Percentiles rank a stretch among this genome's conserved stretches.
Evolutionary conservation across 148 eudicot species (phyloP).

Genomic region (Rhododendron kiyosumense): DNA sequence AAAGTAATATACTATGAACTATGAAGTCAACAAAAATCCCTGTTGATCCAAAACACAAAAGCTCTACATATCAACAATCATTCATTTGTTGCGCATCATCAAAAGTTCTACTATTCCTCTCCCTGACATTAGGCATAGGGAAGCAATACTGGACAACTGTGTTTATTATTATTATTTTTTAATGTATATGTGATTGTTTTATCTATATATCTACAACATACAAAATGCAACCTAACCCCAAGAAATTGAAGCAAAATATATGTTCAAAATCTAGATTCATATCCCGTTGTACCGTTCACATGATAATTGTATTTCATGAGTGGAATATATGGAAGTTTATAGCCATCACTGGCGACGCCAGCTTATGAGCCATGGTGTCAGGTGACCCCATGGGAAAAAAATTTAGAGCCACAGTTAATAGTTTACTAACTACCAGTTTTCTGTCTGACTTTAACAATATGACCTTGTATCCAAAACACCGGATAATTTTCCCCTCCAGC

Average conservation of each 20-base stretch:
- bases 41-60: background rate
- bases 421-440: too few relatives aligned
- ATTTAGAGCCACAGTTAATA: too few relatives aligned
- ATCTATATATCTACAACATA: background rate
- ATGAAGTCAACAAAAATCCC: background rate
- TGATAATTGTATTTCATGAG: background rate
- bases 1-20: background rate
- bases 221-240: background rate
- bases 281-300: background rate
- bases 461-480: too few relatives aligned
- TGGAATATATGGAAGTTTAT: background rate
- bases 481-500: too few relatives aligned
- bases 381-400: background rate
- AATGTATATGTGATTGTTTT: background rate
- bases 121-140: background rate
- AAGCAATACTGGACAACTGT: background rate
- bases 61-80: background rate
- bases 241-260: background rate
- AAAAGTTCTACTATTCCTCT: background rate
- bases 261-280: background rate
- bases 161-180: background rate
- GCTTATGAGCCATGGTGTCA: background rate
- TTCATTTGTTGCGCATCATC: background rate
- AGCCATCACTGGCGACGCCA: background rate
- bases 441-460: too few relatives aligned